Conservation (phyloP, 2,329 filamentous ascomycete genomes). For the Emmonsiellopsis sp. region DNA sequence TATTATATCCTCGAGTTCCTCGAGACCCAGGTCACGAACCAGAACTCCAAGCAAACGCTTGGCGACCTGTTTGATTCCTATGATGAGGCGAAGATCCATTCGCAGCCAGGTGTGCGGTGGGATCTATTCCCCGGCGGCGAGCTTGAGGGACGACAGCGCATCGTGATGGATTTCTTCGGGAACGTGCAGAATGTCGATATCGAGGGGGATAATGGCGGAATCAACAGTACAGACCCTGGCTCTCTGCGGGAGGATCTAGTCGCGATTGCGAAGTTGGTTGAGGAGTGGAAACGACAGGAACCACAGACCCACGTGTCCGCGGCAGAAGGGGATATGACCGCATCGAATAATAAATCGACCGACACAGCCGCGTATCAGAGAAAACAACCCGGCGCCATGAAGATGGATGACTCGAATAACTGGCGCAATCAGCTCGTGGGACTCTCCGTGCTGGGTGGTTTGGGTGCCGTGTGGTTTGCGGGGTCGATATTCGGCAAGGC, state of each 20-base stretch:
- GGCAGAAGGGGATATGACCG: conserved; percentile 13
- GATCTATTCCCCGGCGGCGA: conserved; percentile 88
- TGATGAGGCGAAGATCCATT: conserved; percentile 89
- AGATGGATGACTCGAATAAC: conserved; percentile 13
- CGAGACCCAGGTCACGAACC: conserved; percentile 77
- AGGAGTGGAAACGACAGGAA: conserved; percentile 40
- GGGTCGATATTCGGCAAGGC: conserved; percentile 8
- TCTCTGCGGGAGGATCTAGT: conserved; percentile 60
- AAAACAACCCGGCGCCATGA: conserved; percentile 10
- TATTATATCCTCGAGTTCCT: conserved; percentile 98
- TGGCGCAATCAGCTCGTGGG: conserved; percentile 18
- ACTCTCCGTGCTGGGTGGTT: conserved; percentile 17
- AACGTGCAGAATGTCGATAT: conserved; percentile 97
- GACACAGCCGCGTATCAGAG: neutral
- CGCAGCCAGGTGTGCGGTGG: conserved; percentile 81
- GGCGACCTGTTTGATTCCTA: conserved; percentile 96
- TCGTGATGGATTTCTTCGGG: conserved; percentile 95
- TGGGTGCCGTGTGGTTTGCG: conserved; percentile 20
- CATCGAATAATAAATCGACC: neutral
- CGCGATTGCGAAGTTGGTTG: conserved; percentile 54
- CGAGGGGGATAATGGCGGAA: conserved; percentile 46
- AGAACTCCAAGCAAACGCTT: conserved; percentile 77
- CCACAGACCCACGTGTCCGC: conserved; percentile 6
- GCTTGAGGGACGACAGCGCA: conserved; percentile 61
- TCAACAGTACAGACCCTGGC: conserved; percentile 44